Conservation (phyloP, 106 monocot genomes). For the Platanthera zijinensis region DNA sequence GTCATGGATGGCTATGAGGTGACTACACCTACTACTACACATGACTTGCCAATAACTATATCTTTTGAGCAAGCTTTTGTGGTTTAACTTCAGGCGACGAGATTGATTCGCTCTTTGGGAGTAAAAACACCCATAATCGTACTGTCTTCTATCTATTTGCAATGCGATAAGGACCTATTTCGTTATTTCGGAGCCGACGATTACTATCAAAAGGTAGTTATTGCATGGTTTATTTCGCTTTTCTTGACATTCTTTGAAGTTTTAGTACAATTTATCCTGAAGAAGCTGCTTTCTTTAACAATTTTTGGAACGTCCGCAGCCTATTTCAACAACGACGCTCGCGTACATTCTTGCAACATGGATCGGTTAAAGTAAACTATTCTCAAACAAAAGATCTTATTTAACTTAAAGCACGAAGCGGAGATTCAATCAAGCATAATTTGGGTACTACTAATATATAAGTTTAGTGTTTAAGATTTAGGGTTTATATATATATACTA, state of each 20-base stretch:
- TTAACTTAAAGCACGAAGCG: too few relatives aligned
- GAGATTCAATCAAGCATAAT: too few relatives aligned
- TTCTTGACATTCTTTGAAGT: background rate
- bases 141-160: background rate
- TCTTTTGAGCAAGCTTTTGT: background rate
- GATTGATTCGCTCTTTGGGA: background rate
- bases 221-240: background rate
- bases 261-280: background rate
- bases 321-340: background rate
- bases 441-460: too few relatives aligned
- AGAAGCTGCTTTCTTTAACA: background rate
- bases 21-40: background rate
- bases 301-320: background rate
- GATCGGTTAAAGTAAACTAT: background rate
- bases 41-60: background rate
- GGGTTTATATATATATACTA: too few relatives aligned
- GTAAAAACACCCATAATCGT: background rate
- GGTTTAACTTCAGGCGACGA: background rate
- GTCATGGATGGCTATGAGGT: conserved; percentile 27
- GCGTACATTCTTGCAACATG: background rate
- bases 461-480: too few relatives aligned
- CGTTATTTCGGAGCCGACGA: background rate
- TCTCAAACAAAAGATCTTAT: too few relatives aligned
- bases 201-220: background rate
- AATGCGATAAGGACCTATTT: background rate